Evolutionary conservation across 2,329 filamentous ascomycete genomes (phyloP), one percentile per base, ranked within the genome.

Genomic region (Periconia digitata): DNA sequence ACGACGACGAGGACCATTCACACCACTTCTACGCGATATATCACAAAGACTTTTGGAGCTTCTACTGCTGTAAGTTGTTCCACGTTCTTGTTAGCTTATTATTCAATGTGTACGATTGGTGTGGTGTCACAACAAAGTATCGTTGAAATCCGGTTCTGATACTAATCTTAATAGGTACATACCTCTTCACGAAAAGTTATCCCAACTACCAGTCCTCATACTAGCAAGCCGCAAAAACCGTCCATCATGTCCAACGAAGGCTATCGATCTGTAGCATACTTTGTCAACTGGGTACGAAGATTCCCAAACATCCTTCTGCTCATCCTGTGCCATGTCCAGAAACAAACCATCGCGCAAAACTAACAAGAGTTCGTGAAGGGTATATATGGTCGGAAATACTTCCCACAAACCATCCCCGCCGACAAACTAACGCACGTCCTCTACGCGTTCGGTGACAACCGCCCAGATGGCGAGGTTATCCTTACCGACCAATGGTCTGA

Each of bases 361-460:
- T 22, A 37, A 15, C 35, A 41, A 20, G 21, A 32, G 22, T 21
- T 38, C 51, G 17, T 10, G 8, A 29, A 79, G 90, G 89, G 89
- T 55, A 92, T 95, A 59, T 96, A 96, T 71, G 90, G 78, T 34
- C 85, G 92, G 46, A 87, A 92, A 62, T 87, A 94, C 67, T 81
- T 85, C n/a, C 91, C 92, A 0, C 87, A 95, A 65, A 85, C 95
- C 66, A 80, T 97, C 6, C 89, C 89, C 0, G 84, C 80, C 3
- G 82, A 91, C 46, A 87, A 89, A 47, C 81, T 96, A 36, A 97
- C 92, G 0, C 92, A 97, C 65, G 74, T 97, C 4, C 83, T 96
- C 15, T 96, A 96, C 62, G 81, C 92, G 15, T 97, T 97, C 73
- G 92, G 90, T 64, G 95, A 96, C 67, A 83, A 96, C 49, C 81